Evolutionary conservation across 139 green algal genomes (phyloP), one percentile per base, ranked within the genome.

Genomic region (Asterochloris sp.): DNA sequence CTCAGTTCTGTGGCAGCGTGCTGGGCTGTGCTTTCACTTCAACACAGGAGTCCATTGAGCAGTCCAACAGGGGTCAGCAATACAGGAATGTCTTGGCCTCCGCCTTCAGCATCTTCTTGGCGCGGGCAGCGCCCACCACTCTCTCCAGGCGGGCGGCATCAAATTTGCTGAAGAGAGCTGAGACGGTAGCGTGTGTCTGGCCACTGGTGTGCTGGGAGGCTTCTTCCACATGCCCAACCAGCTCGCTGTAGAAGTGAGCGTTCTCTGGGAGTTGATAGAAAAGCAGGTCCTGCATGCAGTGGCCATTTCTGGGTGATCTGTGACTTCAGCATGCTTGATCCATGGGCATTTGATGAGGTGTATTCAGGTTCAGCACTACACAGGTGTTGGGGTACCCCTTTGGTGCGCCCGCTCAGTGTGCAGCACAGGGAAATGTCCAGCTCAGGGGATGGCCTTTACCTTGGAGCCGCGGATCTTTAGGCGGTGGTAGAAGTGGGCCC

Each of bases 401-500:
- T 11, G n/a, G 15, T 29, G 26, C 12, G 24, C 24, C 21, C 19
- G 28, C 1, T 64, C 19, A 23, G 11, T 19, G 19, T 27, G 62
- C 14, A 28, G 15, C 62, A 27, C 28, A 67, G 11, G 27, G 19
- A 67, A 28, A 12, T 9, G 15, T 29, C 16, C 62, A 26, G 38
- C 2, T 12, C 24, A 11, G 28, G 16, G 0, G 10, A 28, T 67
- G 28, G 26, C 47, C 60, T 69, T 24, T 77, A 95, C 91, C 89
- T 92, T 90, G 71, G 96, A 87, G n/a, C 94, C 94, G 0, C 91
- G 85, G 28, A 98, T 89, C 62, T 86, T 83, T 60, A 92, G 88
- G 24, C 96, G 86, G 83, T 95, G 83, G 88, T 98, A 99, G 79
- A 99, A 99, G 86, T 99, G 96, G 10, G 96, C 90, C 2, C 96